phyloP scores from a whole-genome alignment of 164 flowering plant species.

The Brasenia schreberi region DNA sequence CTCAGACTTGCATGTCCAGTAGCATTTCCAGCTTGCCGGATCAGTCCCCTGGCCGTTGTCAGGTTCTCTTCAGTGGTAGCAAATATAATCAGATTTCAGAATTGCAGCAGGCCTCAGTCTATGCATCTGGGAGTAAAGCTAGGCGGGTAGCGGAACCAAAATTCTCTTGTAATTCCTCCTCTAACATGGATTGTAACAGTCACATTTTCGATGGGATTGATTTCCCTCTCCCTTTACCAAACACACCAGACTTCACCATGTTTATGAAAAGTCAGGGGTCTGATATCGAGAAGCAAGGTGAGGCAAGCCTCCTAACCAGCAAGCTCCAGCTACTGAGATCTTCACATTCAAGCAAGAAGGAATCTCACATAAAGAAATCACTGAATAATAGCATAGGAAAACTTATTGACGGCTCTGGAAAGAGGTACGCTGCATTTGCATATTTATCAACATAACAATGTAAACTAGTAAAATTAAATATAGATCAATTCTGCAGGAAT shows the following conservation, averaged over 20 bases:
- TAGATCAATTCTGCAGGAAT: conserved; percentile 28
- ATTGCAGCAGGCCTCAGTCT: conserved; percentile 4
- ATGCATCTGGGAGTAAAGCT: conserved; percentile 11
- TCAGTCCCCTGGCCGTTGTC: neutral
- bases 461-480: too few relatives aligned
- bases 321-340: conserved; percentile 20
- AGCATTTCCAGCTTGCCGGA: neutral
- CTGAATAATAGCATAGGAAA: conserved; percentile 60
- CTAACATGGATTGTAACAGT: neutral
- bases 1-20: neutral
- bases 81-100: neutral
- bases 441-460: neutral
- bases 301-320: conserved; percentile 10
- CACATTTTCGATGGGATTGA: conserved; percentile 7
- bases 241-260: conserved; percentile 38
- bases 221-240: conserved; percentile 24
- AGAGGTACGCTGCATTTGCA: conserved; percentile 27
- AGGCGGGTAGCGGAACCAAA: conserved; percentile 7
- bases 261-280: conserved; percentile 14
- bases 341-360: conserved; percentile 26
- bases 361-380: conserved; percentile 69
- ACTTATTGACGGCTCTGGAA: conserved; percentile 71
- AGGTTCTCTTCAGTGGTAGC: neutral
- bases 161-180: neutral
- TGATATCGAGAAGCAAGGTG: conserved; percentile 14